phyloP scores from a whole-genome alignment of 208 protist genomes.

The Leishmania martiniquensis region DNA sequence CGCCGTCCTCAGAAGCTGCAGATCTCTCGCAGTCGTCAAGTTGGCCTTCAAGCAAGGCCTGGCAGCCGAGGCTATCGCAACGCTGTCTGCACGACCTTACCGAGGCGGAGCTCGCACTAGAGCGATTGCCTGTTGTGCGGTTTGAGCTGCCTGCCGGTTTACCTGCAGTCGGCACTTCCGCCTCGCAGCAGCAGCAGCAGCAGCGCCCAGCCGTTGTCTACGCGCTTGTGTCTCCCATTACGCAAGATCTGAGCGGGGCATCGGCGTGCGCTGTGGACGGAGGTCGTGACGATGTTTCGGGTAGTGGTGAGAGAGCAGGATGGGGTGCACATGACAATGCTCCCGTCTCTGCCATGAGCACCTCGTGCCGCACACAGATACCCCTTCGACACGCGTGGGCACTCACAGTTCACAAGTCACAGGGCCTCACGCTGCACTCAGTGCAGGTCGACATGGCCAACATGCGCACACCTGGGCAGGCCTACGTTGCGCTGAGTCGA shows the following conservation, averaged over 20 bases:
- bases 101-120: constrained; percentile 19
- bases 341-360: neutral
- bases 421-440: constrained; percentile 85
- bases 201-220: constrained; percentile 41
- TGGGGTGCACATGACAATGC: neutral
- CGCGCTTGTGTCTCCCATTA: constrained; percentile 45
- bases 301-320: neutral
- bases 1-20: neutral
- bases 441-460: constrained; percentile 66
- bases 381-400: constrained; percentile 95
- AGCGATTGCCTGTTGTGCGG: constrained; percentile 54
- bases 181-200: neutral
- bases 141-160: constrained; percentile 15
- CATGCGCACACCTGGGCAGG: constrained; percentile 65
- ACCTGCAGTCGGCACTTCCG: neutral
- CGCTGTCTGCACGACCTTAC: constrained; percentile 41
- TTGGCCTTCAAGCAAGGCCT: neutral
- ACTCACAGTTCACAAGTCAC: constrained; percentile 95
- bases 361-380: constrained; percentile 71
- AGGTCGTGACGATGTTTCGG: neutral
- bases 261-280: neutral
- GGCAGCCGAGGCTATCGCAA: constrained; percentile 9
- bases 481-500: constrained; percentile 82
- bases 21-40: no score
- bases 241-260: constrained; percentile 44